Evolutionary conservation across 2,329 filamentous ascomycete species (phyloP).

Genomic region (Fusarium protoensiforme): DNA sequence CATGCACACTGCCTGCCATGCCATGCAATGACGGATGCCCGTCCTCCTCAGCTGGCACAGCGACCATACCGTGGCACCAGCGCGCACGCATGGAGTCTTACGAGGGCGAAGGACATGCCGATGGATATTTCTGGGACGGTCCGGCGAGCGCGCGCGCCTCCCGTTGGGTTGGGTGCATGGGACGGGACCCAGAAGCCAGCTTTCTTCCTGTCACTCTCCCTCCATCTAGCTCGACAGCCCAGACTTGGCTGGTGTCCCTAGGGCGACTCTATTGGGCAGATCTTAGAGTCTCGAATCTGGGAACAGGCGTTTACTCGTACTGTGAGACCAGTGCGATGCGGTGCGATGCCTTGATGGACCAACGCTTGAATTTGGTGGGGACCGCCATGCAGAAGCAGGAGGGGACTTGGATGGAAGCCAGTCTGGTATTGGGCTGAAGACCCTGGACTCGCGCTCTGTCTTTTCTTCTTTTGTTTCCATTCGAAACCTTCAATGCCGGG

Average conservation of each 20-base stretch:
- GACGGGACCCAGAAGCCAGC: conserved; percentile 20
- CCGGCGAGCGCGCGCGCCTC: conserved; percentile 17
- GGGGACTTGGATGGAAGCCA: conserved; percentile 7
- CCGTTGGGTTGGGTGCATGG: neutral
- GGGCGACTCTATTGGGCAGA: conserved; percentile 24
- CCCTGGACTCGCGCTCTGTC: conserved; percentile 1
- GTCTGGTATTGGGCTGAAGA: conserved; percentile 15
- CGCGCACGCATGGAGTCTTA: conserved; percentile 3
- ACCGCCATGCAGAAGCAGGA: conserved; percentile 14
- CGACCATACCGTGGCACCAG: conserved; percentile 18
- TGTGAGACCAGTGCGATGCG: conserved; percentile 25
- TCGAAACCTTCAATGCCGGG: conserved; percentile 13
- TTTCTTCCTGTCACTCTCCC: conserved; percentile 9
- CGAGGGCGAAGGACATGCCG: conserved; percentile 1
- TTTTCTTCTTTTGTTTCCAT: conserved; percentile 4
- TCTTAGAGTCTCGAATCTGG: conserved; percentile 17
- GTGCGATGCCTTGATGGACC: neutral
- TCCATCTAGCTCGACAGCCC: neutral
- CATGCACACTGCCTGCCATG: conserved; percentile 14
- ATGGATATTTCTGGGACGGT: conserved; percentile 16
- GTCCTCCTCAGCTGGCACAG: conserved; percentile 3
- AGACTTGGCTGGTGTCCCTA: conserved; percentile 9
- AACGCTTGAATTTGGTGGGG: conserved; percentile 19
- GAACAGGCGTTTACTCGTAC: conserved; percentile 28
- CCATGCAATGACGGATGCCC: conserved; percentile 19